These are phyloP conservation scores for Hemileccinum impolitum DNA, from an alignment of 768 basidiomycete genomes.

Conservation along the genomic window DNA sequence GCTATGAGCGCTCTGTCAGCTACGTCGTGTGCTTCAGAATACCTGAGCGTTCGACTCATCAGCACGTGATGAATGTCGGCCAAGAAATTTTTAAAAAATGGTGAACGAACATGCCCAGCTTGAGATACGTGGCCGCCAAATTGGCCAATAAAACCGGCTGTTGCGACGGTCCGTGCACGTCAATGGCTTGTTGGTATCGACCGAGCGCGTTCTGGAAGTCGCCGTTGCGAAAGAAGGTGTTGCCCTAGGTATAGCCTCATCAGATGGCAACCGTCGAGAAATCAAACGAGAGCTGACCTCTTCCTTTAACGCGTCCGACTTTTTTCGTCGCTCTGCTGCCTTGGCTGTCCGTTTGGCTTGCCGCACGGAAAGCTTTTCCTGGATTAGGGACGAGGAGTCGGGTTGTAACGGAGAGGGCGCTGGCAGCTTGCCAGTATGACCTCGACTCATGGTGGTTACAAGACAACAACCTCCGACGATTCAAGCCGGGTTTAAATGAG, in stretches of 20 bases:
- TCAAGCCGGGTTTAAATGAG: not conserved
- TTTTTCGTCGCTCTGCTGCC: slow-evolving; percentile 14
- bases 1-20: slow-evolving; percentile 26
- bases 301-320: slow-evolving; percentile 29
- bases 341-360: slow-evolving; percentile 17
- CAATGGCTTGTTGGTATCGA: slow-evolving; percentile 39
- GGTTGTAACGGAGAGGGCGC: not conserved
- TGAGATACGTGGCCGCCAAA: slow-evolving; percentile 41
- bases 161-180: slow-evolving; percentile 30
- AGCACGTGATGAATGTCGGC: not conserved
- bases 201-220: slow-evolving; percentile 37
- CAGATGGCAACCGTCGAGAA: no score
- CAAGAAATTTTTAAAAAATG: no score
- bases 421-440: not conserved
- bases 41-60: slow-evolving; percentile 14
- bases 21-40: slow-evolving; percentile 26
- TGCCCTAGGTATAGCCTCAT: slow-evolving; percentile 34
- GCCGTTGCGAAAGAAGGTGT: slow-evolving; percentile 37
- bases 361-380: slow-evolving; percentile 8
- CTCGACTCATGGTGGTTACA: slow-evolving; percentile 1
- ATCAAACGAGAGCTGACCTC: slow-evolving; percentile 17
- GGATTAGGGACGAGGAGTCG: not conserved
- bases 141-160: slow-evolving; percentile 41
- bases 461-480: not conserved
- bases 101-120: slow-evolving; percentile 35